Evolutionary conservation across 768 basidiomycete genomes (phyloP), one percentile per base, ranked within the genome.

Genomic region (Postia placenta): DNA sequence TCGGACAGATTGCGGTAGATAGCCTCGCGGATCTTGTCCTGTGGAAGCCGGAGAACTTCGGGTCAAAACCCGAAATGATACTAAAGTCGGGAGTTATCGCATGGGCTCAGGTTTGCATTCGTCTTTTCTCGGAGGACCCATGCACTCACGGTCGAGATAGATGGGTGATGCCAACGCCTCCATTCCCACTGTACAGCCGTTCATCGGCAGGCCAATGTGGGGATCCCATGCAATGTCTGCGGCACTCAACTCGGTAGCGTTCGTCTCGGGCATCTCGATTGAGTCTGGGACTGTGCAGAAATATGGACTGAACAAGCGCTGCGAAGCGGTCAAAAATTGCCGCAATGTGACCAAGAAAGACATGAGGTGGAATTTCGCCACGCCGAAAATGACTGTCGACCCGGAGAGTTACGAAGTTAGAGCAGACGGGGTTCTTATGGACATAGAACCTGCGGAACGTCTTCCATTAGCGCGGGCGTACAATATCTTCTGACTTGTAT

Each of bases 121-220:
- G 42, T 6, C 20, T 20, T 42, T 19, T n/a, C 30, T 45, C 17
- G 42, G 23, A 40, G 7, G 9, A 5, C 12, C 23, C 19, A 38
- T 36, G 25, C 23, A 28, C 6, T 19, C 25, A 20, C 25, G 4
- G 24, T 2, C 6, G 20, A 20, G 15, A 42, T 56, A 94, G 88
- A 88, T 99, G 83, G 96, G 96, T 15, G 96, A 99, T 39, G 88
- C 95, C 0, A 98, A 97, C 65, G 96, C 78, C 1, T 94, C 92
- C 6, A 98, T 99, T 54, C 93, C 96, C 11, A 89, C 91, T 1
- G 91, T 99, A 0, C 93, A 98, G 63, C 96, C 96, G 0, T 78
- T 83, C 62, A 80, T 80, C 53, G 80, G 83, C 7, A 80, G 85
- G 38, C 92, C 91, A 1, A 98, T 98, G 96, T 99, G 94, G 93